phyloP scores from a whole-genome alignment of 1,139 yeast species.

The Saccharomyces hybrid region DNA sequence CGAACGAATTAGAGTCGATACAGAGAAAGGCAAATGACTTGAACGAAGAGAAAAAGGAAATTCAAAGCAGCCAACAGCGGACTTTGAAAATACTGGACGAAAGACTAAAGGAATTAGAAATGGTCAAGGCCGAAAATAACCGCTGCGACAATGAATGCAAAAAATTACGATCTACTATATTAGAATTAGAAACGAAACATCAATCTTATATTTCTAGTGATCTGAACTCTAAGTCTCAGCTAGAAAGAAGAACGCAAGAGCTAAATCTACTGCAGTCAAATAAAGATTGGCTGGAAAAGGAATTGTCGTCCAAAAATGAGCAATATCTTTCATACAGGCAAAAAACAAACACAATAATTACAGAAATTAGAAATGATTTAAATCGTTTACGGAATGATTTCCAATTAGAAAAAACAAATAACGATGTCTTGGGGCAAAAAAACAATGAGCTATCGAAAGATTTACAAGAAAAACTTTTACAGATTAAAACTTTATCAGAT shows the following conservation, averaged over 20 bases:
- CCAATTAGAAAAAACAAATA: slow-evolving; percentile 12
- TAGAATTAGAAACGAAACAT: slow-evolving; percentile 35
- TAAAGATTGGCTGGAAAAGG: slow-evolving; percentile 19
- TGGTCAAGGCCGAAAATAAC: slow-evolving; percentile 6
- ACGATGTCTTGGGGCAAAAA: slow-evolving; percentile 9
- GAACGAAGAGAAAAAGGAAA: slow-evolving; percentile 41
- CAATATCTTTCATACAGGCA: slow-evolving; percentile 36
- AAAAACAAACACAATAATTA: slow-evolving; percentile 36
- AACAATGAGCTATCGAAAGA: slow-evolving; percentile 13
- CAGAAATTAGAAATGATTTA: slow-evolving; percentile 10
- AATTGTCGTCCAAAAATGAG: slow-evolving; percentile 22
- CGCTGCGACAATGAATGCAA: slow-evolving; percentile 7
- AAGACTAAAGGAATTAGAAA: slow-evolving; percentile 9
- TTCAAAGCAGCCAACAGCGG: slow-evolving; percentile 30
- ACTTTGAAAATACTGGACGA: slow-evolving; percentile 30
- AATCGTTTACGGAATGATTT: slow-evolving; percentile 10
- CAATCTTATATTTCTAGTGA: slow-evolving; percentile 33
- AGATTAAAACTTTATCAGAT: slow-evolving; percentile 43
- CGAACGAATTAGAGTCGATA: not conserved
- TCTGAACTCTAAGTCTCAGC: slow-evolving; percentile 33
- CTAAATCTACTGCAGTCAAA: slow-evolving; percentile 30
- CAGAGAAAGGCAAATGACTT: not conserved
- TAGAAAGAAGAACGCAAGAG: slow-evolving; percentile 37
- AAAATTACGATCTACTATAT: slow-evolving; percentile 31
- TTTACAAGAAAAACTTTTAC: slow-evolving; percentile 25